Percentiles rank a stretch among this genome's conserved stretches.
Conservation (phyloP, 441 rosid genomes). For the Gossypium trilobum region DNA sequence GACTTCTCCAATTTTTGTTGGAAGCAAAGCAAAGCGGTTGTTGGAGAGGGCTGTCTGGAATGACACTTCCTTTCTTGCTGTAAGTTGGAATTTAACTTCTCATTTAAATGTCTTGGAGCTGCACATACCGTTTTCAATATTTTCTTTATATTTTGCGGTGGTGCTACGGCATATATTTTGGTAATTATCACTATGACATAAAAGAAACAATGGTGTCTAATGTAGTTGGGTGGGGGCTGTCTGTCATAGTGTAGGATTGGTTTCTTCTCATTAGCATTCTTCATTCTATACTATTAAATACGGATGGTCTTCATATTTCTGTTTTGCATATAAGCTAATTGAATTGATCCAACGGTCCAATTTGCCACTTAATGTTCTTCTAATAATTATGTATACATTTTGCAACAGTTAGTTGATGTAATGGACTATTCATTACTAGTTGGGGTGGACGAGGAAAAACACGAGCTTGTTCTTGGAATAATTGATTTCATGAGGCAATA, state of each 20-base stretch:
- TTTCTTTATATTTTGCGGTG: neutral
- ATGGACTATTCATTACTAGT: slow-evolving; percentile 74
- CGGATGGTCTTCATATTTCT: neutral
- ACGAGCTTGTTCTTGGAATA: slow-evolving; percentile 58
- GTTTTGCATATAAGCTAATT: neutral
- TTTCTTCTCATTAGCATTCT: neutral
- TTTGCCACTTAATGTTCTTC: neutral
- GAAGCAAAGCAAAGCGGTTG: slow-evolving; percentile 59
- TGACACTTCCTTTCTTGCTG: slow-evolving; percentile 67
- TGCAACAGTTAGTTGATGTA: slow-evolving; percentile 48
- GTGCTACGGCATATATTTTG: neutral
- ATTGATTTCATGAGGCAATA: slow-evolving; percentile 75
- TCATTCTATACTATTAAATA: neutral
- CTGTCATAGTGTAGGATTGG: neutral
- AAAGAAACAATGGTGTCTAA: neutral
- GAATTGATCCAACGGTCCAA: neutral
- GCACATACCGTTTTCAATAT: neutral
- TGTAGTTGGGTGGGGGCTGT: neutral
- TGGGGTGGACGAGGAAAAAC: slow-evolving; percentile 56
- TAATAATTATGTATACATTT: slow-evolving; percentile 8
- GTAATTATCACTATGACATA: neutral
- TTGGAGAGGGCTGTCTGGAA: slow-evolving; percentile 78
- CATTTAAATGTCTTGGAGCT: neutral
- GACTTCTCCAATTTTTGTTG: slow-evolving; percentile 70
- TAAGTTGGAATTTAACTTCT: slow-evolving; percentile 24